Evolutionary conservation across 768 basidiomycete species (phyloP).

Genomic region (Lanmaoa pseudosensibilis): DNA sequence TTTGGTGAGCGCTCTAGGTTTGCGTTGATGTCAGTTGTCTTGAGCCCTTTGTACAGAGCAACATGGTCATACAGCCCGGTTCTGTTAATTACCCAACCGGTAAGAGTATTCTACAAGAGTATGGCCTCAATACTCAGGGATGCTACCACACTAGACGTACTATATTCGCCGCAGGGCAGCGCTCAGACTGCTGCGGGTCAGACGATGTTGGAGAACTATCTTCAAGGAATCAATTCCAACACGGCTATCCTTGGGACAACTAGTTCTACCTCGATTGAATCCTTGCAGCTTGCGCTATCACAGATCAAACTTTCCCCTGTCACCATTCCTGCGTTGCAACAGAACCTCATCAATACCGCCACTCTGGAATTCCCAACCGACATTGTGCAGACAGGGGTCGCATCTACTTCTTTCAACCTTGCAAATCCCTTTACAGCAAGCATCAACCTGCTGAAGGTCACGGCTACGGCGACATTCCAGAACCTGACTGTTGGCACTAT

Average conservation of each 20-base stretch:
- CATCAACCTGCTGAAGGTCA: slow-evolving; percentile 59
- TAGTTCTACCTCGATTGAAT: slow-evolving; percentile 57
- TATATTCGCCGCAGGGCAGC: slow-evolving; percentile 57
- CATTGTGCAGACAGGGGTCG: slow-evolving; percentile 60
- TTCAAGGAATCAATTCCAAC: slow-evolving; percentile 59
- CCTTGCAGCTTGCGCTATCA: slow-evolving; percentile 60
- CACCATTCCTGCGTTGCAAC: slow-evolving; percentile 61
- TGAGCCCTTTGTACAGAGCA: slow-evolving; percentile 36
- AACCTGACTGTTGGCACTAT: slow-evolving; percentile 59
- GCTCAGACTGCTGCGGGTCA: slow-evolving; percentile 52
- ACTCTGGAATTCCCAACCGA: slow-evolving; percentile 60
- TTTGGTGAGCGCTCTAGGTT: slow-evolving; percentile 39
- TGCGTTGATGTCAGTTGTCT: neutral
- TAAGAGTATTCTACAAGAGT: slow-evolving; percentile 18
- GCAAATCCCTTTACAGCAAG: slow-evolving; percentile 72
- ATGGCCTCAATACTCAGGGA: slow-evolving; percentile 1
- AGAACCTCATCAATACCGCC: slow-evolving; percentile 57
- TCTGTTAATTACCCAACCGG: slow-evolving; percentile 56
- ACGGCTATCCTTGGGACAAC: slow-evolving; percentile 57
- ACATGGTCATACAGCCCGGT: slow-evolving; percentile 61
- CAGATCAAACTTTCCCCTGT: slow-evolving; percentile 60
- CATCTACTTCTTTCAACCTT: slow-evolving; percentile 56
- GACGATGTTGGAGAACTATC: slow-evolving; percentile 59
- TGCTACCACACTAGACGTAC: slow-evolving; percentile 44
- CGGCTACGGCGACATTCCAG: slow-evolving; percentile 54